Evolutionary conservation across 1,284 basidiomycete species (phyloP).

Genomic region (Naganishia sp.): DNA sequence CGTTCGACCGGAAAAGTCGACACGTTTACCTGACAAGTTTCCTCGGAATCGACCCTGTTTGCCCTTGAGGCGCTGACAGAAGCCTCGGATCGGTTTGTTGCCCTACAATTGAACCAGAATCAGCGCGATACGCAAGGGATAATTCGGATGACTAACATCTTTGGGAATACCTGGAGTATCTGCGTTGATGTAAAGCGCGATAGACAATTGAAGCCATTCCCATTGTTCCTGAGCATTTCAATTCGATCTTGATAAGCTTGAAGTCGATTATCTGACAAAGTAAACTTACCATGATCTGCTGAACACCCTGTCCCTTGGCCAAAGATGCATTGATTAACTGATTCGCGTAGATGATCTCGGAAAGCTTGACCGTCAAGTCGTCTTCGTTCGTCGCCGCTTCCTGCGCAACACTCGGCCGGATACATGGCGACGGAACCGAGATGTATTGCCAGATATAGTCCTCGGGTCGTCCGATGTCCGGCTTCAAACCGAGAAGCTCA

Average conservation of each 20-base stretch:
- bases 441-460: conserved; percentile 99
- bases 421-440: conserved; percentile 96
- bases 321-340: conserved; percentile 89
- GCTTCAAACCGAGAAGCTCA: conserved; percentile 88
- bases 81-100: conserved; percentile 90
- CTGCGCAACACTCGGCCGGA: conserved; percentile 94
- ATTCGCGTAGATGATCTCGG: conserved; percentile 96
- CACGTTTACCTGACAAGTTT: conserved; percentile 97
- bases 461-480: conserved; percentile 87
- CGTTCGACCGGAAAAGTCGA: conserved; percentile 97
- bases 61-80: conserved; percentile 97
- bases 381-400: conserved; percentile 95
- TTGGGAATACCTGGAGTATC: conserved; percentile 90
- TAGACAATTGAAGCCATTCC: conserved; percentile 92
- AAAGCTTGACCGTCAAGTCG: conserved; percentile 94
- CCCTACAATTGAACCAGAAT: conserved; percentile 54
- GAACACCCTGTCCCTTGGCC: conserved; percentile 80
- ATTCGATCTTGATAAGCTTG: no score
- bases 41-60: conserved; percentile 99
- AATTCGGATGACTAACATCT: conserved; percentile 53
- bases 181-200: conserved; percentile 98
- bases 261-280: no score
- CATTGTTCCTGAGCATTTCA: conserved; percentile 78
- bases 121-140: not conserved
- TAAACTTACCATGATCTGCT: conserved; percentile 76